Conservation (phyloP, 331 rosid species). For the Telfairia occidentalis region DNA sequence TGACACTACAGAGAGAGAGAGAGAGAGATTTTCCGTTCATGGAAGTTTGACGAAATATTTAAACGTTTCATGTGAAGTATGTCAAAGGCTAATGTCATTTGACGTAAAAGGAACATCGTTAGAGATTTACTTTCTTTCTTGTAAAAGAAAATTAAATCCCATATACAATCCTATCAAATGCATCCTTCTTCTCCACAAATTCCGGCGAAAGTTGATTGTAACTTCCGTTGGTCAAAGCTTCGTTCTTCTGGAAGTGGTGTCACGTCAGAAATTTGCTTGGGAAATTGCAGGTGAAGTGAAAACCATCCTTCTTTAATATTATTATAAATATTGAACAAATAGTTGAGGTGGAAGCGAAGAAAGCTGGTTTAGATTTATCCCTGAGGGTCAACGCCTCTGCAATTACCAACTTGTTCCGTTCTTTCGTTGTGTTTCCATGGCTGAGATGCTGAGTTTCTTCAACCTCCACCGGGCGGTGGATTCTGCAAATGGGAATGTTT, state of each 20-base stretch:
- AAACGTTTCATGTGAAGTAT: neutral
- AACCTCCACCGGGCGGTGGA: constrained; percentile 4
- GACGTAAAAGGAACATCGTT: neutral
- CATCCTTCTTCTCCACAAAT: neutral
- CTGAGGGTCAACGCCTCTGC: neutral
- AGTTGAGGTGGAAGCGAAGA: neutral
- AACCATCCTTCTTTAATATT: neutral
- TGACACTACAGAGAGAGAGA: neutral
- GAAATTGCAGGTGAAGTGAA: neutral
- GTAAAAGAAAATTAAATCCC: neutral
- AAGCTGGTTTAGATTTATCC: neutral
- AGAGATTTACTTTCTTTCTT: neutral
- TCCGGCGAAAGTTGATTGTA: neutral
- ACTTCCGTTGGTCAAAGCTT: neutral
- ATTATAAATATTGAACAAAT: neutral
- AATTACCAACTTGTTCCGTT: neutral
- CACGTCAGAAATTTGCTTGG: neutral
- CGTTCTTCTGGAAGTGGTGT: neutral
- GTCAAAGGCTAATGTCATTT: neutral
- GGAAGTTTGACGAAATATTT: neutral
- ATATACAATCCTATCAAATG: neutral
- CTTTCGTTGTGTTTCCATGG: neutral
- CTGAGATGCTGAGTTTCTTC: neutral
- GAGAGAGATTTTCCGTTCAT: neutral
- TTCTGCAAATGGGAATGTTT: constrained; percentile 18